Evolutionary conservation across 2,329 filamentous ascomycete genomes (phyloP).

Genomic region (Sporothrix schenckii): DNA sequence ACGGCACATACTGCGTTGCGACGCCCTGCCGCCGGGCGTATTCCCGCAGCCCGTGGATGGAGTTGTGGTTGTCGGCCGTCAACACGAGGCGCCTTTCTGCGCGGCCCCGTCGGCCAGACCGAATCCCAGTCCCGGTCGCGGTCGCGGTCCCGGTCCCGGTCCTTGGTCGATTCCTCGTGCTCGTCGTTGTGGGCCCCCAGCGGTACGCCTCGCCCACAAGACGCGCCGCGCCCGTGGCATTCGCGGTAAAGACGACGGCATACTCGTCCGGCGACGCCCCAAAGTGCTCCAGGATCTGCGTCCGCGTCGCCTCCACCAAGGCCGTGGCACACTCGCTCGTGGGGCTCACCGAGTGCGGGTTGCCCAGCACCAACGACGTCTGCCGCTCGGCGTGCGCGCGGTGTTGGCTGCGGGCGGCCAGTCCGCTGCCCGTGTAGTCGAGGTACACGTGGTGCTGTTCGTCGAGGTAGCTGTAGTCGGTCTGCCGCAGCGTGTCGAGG

Average conservation of each 20-base stretch:
- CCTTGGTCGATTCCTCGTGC: neutral
- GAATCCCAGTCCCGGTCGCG: neutral
- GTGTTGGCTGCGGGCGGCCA: constrained; percentile 44
- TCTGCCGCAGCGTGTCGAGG: constrained; percentile 42
- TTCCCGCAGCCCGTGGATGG: constrained; percentile 47
- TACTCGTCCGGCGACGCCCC: constrained; percentile 46
- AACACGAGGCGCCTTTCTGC: constrained; percentile 40
- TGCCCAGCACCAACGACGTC: constrained; percentile 43
- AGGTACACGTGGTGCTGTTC: constrained; percentile 47
- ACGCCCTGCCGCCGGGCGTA: constrained; percentile 41
- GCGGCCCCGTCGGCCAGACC: neutral
- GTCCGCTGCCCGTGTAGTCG: constrained; percentile 48
- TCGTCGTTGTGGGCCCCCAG: constrained; percentile 36
- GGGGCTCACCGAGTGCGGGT: constrained; percentile 48
- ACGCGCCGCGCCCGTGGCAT: constrained; percentile 47
- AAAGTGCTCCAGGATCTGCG: constrained; percentile 43
- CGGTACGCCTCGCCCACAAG: constrained; percentile 48
- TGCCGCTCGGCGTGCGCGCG: constrained; percentile 42
- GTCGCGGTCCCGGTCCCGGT: neutral
- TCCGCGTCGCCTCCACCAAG: constrained; percentile 42
- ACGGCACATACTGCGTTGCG: constrained; percentile 42
- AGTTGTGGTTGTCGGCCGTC: constrained; percentile 50
- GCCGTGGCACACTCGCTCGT: constrained; percentile 44
- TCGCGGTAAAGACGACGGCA: constrained; percentile 47
- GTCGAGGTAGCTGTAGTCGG: constrained; percentile 47